Evolutionary conservation across 225 moss, liverwort and hornwort genomes (phyloP), one percentile per base, ranked within the genome.

Genomic region (Antitrichia curtipendula): DNA sequence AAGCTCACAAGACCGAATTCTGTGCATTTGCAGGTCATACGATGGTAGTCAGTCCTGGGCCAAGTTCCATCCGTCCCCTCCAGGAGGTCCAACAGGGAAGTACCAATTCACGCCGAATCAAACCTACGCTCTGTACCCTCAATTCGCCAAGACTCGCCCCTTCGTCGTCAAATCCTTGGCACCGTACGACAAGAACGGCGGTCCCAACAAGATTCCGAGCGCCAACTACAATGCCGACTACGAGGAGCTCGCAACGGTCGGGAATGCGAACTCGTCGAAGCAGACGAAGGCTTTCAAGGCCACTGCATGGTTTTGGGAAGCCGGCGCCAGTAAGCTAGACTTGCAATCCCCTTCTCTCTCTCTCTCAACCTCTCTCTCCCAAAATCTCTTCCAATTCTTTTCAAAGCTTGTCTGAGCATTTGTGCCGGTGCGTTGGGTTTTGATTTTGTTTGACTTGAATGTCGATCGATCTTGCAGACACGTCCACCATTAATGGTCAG

Each of bases 251-350:
- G 92, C 93, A 50, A 95, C 94, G 5, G 6, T 88, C 23, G 97
- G 97, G 9, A 94, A 97, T 66, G 93, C 87, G 62, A 95, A 94
- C 88, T 96, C 96, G 34, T 86, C 97, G 82, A 15, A 43, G 28
- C 94, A 95, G 80, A 94, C 92, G 28, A 29, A 23, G 58, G 63
- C 25, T 73, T 60, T 78, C 52, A 90, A 87, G 90, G 83, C 64
- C 6, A 94, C 85, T 13, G 97, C 97, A 18, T 58, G 63, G 62
- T 97, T 97, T 61, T 97, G 97, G 97, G 97, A 97, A 92, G 97
- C 16, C 80, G 96, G 94, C 57, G 49, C 92, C n/a, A 97, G 97
- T 95, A 93, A 50, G n/a, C n/a, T n/a, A n/a, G 93, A 21, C 85
- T 54, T 65, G 17, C 86, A 21, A 58, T 47, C 45, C 62, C 45